phyloP scores from a whole-genome alignment of 257 asterid genomes.

The Catharanthus roseus region DNA sequence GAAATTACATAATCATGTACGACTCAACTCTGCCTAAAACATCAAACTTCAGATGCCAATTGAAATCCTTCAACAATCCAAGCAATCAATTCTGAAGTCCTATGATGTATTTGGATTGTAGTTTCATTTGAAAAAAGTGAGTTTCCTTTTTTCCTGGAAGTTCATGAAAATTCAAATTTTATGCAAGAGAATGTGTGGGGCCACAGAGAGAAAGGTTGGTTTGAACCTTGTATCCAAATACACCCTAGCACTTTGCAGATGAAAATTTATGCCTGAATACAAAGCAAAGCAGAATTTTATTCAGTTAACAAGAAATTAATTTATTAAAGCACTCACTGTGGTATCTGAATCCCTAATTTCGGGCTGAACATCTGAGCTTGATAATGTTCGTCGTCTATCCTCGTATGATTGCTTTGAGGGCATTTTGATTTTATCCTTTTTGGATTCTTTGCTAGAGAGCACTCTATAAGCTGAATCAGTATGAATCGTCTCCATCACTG shows the following conservation, averaged over 20 bases:
- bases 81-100: conserved; percentile 2
- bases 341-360: conserved; percentile 29
- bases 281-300: background rate
- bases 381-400: conserved; percentile 24
- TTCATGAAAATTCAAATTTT: too few relatives aligned
- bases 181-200: too few relatives aligned
- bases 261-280: background rate
- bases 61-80: background rate
- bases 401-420: conserved; percentile 27
- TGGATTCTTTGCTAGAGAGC: conserved; percentile 31
- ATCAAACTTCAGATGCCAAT: background rate
- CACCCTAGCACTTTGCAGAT: background rate
- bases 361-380: conserved; percentile 37
- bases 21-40: background rate
- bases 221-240: too few relatives aligned
- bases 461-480: conserved; percentile 74
- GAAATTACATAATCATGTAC: background rate
- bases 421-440: conserved; percentile 29
- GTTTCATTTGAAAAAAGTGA: too few relatives aligned
- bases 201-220: too few relatives aligned
- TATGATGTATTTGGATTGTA: too few relatives aligned
- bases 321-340: conserved; percentile 38
- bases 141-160: too few relatives aligned
- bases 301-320: background rate
- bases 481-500: conserved; percentile 89